Conservation (phyloP, 192 early-diverging fungal genomes). For the Podila clonocystis region DNA sequence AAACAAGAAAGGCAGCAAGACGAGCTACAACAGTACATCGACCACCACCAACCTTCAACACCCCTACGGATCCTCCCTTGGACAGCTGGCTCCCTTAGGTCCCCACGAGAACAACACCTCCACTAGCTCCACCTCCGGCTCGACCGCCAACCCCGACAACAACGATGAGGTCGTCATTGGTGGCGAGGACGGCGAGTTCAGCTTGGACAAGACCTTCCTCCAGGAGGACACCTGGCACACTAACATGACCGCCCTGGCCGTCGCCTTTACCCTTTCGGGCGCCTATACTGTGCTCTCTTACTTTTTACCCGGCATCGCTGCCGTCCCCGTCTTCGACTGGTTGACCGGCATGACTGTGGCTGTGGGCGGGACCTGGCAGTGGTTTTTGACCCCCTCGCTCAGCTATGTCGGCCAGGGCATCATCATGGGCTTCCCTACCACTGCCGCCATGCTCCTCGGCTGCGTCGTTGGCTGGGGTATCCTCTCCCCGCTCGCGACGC, state of each 20-base stretch:
- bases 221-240: conserved; percentile 67
- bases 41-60: conserved; percentile 6
- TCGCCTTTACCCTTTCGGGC: conserved; percentile 71
- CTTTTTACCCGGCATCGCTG: conserved; percentile 64
- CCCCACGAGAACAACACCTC: conserved; percentile 1
- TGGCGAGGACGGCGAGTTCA: conserved; percentile 49
- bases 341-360: conserved; percentile 57
- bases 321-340: conserved; percentile 69
- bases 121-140: background rate
- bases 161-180: conserved; percentile 7
- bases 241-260: conserved; percentile 63
- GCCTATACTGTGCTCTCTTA: conserved; percentile 71
- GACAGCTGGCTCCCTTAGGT: conserved; percentile 32
- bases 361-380: conserved; percentile 67
- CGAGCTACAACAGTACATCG: conserved; percentile 9
- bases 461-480: conserved; percentile 80
- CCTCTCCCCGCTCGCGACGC: conserved; percentile 73
- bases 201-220: conserved; percentile 40
- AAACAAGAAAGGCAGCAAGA: background rate
- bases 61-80: conserved; percentile 5
- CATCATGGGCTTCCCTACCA: conserved; percentile 85
- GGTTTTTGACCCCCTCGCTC: conserved; percentile 77
- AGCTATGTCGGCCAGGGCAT: conserved; percentile 84
- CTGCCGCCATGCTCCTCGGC: conserved; percentile 75
- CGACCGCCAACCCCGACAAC: background rate